phyloP scores from a whole-genome alignment of 140 eudicot genomes.

The Cichorium intybus region DNA sequence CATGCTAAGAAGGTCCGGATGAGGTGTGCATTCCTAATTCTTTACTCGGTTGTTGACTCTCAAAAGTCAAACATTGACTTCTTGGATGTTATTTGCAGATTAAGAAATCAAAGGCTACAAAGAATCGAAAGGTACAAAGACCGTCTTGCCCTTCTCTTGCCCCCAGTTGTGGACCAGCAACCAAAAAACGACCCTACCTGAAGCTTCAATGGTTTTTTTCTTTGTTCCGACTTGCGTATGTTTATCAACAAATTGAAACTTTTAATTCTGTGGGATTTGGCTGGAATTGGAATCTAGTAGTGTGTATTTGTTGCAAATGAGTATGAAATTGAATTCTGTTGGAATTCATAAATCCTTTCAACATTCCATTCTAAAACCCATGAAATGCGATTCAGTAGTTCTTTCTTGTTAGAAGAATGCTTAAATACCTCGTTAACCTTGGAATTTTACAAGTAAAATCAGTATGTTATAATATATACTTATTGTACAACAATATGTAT shows the following conservation, averaged over 20 bases:
- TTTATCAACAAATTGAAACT: background rate
- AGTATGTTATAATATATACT: no score
- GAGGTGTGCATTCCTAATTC: conserved; percentile 41
- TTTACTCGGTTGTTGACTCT: background rate
- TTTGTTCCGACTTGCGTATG: background rate
- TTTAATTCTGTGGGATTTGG: background rate
- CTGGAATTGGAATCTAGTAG: no score
- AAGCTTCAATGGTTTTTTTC: background rate
- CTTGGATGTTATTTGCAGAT: conserved; percentile 34
- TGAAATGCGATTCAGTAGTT: no score
- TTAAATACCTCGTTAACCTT: no score
- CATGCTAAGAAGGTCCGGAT: conserved; percentile 86
- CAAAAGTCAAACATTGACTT: background rate
- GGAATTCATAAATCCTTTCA: background rate
- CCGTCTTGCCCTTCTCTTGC: conserved; percentile 89
- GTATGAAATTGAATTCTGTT: background rate
- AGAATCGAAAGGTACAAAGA: conserved; percentile 79
- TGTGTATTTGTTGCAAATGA: background rate
- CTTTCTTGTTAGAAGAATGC: no score
- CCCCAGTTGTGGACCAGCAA: conserved; percentile 72
- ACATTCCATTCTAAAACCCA: background rate
- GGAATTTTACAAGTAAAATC: no score
- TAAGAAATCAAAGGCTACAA: conserved; percentile 70
- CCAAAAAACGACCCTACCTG: conserved; percentile 46
- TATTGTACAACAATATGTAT: no score